These are phyloP conservation scores for Phytophthora brassicae DNA, from an alignment of 352 stramenopile genomes.

Conservation along the genomic window DNA sequence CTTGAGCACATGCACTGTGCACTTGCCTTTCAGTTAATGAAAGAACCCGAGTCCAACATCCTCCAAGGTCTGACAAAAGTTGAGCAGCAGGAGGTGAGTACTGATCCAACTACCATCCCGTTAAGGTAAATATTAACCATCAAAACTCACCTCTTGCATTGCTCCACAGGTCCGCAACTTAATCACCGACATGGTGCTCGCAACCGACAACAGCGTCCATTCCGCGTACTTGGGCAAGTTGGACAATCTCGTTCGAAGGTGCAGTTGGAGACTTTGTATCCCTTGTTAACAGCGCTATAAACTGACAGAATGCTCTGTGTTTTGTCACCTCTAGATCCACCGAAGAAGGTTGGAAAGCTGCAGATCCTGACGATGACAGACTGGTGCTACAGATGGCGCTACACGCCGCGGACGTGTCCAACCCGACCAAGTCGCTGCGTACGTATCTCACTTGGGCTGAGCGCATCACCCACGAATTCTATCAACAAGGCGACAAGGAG, in stretches of 20 bases:
- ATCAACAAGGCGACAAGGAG: constrained; percentile 94
- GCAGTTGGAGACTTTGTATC: neutral
- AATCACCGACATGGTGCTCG: constrained; percentile 86
- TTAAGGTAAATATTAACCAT: too few relatives aligned
- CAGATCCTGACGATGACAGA: constrained; percentile 68
- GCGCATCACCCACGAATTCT: constrained; percentile 93
- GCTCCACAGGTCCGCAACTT: constrained; percentile 59
- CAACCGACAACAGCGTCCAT: constrained; percentile 89
- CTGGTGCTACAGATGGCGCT: constrained; percentile 78
- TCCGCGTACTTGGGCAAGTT: constrained; percentile 77
- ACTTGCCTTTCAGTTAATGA: constrained; percentile 77
- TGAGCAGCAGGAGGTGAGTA: constrained; percentile 69
- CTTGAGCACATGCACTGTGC: constrained; percentile 89
- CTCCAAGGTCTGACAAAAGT: constrained; percentile 70
- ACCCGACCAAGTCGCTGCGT: constrained; percentile 83
- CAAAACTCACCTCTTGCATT: too few relatives aligned
- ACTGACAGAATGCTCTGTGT: neutral
- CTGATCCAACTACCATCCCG: neutral
- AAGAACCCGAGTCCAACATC: constrained; percentile 69
- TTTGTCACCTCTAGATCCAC: constrained; percentile 22
- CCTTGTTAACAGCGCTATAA: neutral
- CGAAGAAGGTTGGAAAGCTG: constrained; percentile 54
- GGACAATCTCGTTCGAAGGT: constrained; percentile 69
- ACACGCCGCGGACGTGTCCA: constrained; percentile 93
- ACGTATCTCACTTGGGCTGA: constrained; percentile 88